Base-by-base conservation (phyloP, 2,329 filamentous ascomycete genomes). In the Ambrosiella xylebori region DNA sequence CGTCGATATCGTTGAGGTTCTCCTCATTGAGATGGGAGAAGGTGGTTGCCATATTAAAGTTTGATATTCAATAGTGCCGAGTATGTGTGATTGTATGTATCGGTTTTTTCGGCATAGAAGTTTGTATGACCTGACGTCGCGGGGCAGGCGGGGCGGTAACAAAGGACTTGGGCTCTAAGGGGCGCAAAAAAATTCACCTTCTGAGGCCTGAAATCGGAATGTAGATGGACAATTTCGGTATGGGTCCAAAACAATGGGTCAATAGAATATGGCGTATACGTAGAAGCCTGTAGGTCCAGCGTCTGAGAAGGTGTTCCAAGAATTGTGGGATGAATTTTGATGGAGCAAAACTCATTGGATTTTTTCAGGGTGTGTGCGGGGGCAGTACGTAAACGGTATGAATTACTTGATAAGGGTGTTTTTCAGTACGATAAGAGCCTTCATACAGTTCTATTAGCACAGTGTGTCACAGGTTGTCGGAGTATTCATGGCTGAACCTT, bases 21-120 rank as follows among this genome's bases (percentile, higher is more conserved):
- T 91, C 88, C 71, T 95, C 89, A 71, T 86, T 85, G 69, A 97
- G 78, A 67, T 89, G 86, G 69, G 95, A 88, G 73, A 95, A 97
- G 70, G 88, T 89, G 59, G 86, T 85, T 73, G 91, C 88, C 90
- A 96, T 96, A 74, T 71, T 89, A 76, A 74, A 67, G n/a, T 13
- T 47, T 13, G n/a, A 17, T n/a, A 17, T 8, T 47, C 44, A 47
- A 47, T 3, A n/a, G 7, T 47, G n/a, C 44, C 44, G 19, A 47
- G n/a, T 47, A 15, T 17, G 19, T 57, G 56, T 58, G 13, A 55
- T 61, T 49, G 47, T 53, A 41, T 57, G 37, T 59, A 47, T 11
- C 59, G 44, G 36, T 50, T 57, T 36, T 57, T 53, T 57, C 45
- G 45, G 52, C 36, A 49, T 53, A 45, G 57, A n/a, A 15, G 44